A percentile compares a stretch with the other conserved stretches of the same genome.
Conservation (phyloP, 2,329 filamentous ascomycete species). For the Exophiala viscosa region DNA sequence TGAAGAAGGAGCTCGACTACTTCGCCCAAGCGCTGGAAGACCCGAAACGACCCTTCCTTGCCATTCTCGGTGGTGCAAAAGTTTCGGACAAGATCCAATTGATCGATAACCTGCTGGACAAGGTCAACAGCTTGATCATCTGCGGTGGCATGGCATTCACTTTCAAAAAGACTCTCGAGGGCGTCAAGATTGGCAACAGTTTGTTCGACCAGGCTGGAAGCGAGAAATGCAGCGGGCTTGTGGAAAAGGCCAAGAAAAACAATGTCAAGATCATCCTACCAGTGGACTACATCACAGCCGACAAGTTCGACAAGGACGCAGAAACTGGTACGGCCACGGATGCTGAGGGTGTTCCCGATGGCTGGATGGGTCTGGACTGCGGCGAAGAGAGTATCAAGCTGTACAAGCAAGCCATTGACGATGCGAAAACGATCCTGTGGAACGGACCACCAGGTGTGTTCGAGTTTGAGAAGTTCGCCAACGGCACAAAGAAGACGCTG, state of each 20-base stretch:
- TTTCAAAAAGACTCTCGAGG: conserved; percentile 98
- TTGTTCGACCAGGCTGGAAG: conserved; percentile 91
- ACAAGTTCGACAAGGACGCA: conserved; percentile 88
- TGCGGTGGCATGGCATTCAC: conserved; percentile 99
- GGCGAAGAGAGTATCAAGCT: conserved; percentile 83
- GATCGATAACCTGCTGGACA: conserved; percentile 97
- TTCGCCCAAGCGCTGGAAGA: conserved; percentile 94
- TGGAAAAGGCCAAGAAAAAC: conserved; percentile 96
- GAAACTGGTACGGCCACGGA: conserved; percentile 78
- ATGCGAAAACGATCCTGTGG: conserved; percentile 96
- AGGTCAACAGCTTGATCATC: conserved; percentile 95
- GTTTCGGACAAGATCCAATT: conserved; percentile 99
- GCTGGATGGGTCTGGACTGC: conserved; percentile 97
- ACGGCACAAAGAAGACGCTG: conserved; percentile 85
- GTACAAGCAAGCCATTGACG: conserved; percentile 80
- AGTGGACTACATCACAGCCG: conserved; percentile 90
- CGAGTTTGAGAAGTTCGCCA: conserved; percentile 91
- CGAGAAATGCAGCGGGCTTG: conserved; percentile 82
- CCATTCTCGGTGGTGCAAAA: conserved; percentile 97
- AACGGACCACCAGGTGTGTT: conserved; percentile 97
- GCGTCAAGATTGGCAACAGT: conserved; percentile 81
- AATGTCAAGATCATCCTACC: conserved; percentile 92
- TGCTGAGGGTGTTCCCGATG: conserved; percentile 84
- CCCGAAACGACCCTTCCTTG: conserved; percentile 92
- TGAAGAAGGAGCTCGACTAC: conserved; percentile 99